Evolutionary conservation across 768 basidiomycete species (phyloP).

Genomic region (Trametes villosa): DNA sequence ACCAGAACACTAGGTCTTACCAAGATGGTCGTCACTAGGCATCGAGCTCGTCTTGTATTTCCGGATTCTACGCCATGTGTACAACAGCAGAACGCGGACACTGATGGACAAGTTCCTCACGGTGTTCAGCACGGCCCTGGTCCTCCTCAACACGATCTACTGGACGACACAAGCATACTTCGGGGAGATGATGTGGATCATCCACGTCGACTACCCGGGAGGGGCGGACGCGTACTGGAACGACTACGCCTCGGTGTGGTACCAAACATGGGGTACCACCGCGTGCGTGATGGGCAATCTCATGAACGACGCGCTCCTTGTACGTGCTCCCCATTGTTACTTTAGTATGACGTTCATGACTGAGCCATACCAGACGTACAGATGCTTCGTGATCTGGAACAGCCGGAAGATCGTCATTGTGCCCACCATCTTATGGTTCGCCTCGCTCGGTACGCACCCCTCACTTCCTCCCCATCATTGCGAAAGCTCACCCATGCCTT

Average conservation of each 20-base stretch:
- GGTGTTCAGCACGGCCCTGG: constrained; percentile 27
- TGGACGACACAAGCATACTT: constrained; percentile 32
- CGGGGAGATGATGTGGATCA: constrained; percentile 35
- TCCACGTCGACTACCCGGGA: constrained; percentile 28
- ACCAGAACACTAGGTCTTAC: not conserved
- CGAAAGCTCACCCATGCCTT: not conserved
- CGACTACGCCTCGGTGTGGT: constrained; percentile 31
- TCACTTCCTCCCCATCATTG: too few species aligned
- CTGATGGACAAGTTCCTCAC: constrained; percentile 23
- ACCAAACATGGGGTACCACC: constrained; percentile 33
- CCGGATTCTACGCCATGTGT: constrained; percentile 13
- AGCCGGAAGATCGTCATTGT: constrained; percentile 2
- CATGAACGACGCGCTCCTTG: constrained; percentile 44
- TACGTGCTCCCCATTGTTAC: constrained; percentile 17
- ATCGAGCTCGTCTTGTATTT: constrained; percentile 27
- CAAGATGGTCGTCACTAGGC: constrained; percentile 2
- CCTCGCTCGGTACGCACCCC: constrained; percentile 8
- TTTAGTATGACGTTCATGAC: not conserved
- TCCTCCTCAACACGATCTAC: constrained; percentile 35
- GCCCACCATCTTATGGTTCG: constrained; percentile 12
- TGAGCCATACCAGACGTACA: constrained; percentile 3
- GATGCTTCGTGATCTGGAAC: constrained; percentile 21
- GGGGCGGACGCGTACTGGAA: constrained; percentile 40
- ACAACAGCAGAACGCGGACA: constrained; percentile 3
- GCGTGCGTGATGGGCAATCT: constrained; percentile 33